These are phyloP conservation scores for Lactarius evosmus DNA, from an alignment of 768 basidiomycete species.

Conservation along the genomic window DNA sequence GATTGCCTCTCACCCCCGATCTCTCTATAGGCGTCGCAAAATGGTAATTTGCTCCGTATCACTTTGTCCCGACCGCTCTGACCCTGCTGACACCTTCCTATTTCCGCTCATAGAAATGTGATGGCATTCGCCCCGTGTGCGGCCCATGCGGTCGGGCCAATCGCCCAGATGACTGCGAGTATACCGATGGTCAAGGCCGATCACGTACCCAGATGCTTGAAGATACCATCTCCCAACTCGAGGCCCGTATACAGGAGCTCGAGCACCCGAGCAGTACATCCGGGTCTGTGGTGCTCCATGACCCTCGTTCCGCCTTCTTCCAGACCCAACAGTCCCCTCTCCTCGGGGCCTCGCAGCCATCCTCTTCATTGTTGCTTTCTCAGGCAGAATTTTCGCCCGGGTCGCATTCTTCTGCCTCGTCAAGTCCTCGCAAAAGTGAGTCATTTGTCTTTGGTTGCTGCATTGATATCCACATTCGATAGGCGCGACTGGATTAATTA, in stretches of 20 bases:
- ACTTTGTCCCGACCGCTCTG: background rate
- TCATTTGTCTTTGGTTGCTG: background rate
- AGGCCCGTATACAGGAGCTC: constrained; percentile 43
- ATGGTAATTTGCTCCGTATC: constrained; percentile 13
- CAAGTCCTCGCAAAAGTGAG: constrained; percentile 19
- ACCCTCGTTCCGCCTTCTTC: constrained; percentile 23
- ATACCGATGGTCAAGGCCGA: constrained; percentile 57
- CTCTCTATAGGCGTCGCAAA: constrained; percentile 23
- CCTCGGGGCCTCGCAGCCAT: background rate
- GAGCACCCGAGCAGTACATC: constrained; percentile 25
- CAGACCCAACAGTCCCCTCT: constrained; percentile 14
- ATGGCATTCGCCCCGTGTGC: constrained; percentile 60
- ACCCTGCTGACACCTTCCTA: background rate
- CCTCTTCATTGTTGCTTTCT: background rate
- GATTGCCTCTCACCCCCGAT: background rate
- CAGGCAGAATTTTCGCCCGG: constrained; percentile 6
- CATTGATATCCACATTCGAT: background rate
- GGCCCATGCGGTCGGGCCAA: constrained; percentile 57
- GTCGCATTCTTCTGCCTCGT: constrained; percentile 17
- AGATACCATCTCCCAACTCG: constrained; percentile 54
- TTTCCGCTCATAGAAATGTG: constrained; percentile 53
- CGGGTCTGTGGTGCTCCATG: constrained; percentile 24
- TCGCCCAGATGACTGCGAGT: constrained; percentile 67
- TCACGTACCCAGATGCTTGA: constrained; percentile 58
- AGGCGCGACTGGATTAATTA: background rate